A percentile compares a stretch with the other conserved stretches of the same genome.
Evolutionary conservation across 2,329 filamentous ascomycete genomes (phyloP).

Genomic region (Alternaria burnsii): DNA sequence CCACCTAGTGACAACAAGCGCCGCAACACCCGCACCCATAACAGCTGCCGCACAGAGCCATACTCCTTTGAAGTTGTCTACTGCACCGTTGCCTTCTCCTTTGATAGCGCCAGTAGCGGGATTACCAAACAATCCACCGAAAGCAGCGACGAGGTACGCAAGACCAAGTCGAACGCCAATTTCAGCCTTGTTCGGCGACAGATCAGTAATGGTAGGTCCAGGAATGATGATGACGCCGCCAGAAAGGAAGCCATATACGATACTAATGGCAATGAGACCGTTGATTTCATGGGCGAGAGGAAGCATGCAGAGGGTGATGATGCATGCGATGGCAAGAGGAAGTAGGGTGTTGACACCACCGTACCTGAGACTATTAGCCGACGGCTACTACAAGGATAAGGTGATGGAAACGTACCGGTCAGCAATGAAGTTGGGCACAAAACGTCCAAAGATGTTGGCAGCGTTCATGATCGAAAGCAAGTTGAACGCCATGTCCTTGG

Average conservation of each 20-base stretch:
- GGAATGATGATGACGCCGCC: slow-evolving; percentile 54
- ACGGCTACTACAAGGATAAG: background rate
- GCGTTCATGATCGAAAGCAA: slow-evolving; percentile 72
- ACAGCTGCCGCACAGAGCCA: slow-evolving; percentile 51
- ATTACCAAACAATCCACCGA: slow-evolving; percentile 62
- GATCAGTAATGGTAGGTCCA: slow-evolving; percentile 50
- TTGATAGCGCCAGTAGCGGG: slow-evolving; percentile 62
- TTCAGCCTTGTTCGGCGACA: slow-evolving; percentile 48
- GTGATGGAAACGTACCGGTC: slow-evolving; percentile 35
- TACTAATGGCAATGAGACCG: slow-evolving; percentile 46
- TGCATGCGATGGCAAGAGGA: slow-evolving; percentile 40
- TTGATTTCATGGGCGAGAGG: slow-evolving; percentile 40
- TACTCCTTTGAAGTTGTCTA: slow-evolving; percentile 29
- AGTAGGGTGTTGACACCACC: slow-evolving; percentile 52
- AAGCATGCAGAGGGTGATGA: slow-evolving; percentile 42
- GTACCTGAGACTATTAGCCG: slow-evolving; percentile 6
- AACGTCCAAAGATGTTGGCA: slow-evolving; percentile 56
- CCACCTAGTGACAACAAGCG: slow-evolving; percentile 25
- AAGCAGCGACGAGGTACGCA: slow-evolving; percentile 58
- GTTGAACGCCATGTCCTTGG: slow-evolving; percentile 65
- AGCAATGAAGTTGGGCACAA: slow-evolving; percentile 54
- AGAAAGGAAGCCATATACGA: slow-evolving; percentile 54
- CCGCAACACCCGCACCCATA: slow-evolving; percentile 24
- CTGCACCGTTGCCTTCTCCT: slow-evolving; percentile 48
- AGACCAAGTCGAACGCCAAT: slow-evolving; percentile 61